These are phyloP conservation scores for Plasmodium fragile DNA, from an alignment of 169 alveolate genomes.

Conservation along the genomic window DNA sequence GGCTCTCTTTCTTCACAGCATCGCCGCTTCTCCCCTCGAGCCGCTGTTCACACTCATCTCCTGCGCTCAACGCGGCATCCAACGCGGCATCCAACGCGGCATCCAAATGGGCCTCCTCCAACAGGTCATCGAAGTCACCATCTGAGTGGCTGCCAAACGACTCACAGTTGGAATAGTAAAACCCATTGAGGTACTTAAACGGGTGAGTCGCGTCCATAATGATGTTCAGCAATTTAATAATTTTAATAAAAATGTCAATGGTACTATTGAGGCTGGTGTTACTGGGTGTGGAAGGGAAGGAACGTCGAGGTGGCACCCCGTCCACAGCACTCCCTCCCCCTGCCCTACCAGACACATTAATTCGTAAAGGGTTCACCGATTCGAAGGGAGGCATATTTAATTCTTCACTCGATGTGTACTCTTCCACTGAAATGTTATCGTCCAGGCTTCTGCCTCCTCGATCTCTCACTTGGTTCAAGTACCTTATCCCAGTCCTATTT, in stretches of 20 bases:
- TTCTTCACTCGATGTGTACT: conserved; percentile 34
- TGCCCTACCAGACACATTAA: conserved; percentile 2
- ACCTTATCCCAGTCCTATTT: neutral
- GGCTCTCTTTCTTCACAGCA: neutral
- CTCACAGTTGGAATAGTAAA: conserved; percentile 22
- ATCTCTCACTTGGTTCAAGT: neutral
- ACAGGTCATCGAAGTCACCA: neutral
- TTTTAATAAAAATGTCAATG: conserved; percentile 41
- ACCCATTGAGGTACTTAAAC: conserved; percentile 27
- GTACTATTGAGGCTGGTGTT: conserved; percentile 7
- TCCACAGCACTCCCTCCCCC: neutral
- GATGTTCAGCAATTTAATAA: conserved; percentile 35
- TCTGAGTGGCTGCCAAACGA: neutral
- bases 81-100: neutral
- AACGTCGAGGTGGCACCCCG: neutral
- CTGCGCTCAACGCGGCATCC: neutral
- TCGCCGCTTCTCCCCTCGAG: neutral
- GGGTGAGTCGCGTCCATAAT: conserved; percentile 30
- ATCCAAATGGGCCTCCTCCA: too few species aligned
- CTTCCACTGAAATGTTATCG: conserved; percentile 30
- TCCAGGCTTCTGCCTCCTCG: neutral
- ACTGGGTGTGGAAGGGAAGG: neutral
- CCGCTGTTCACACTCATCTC: neutral
- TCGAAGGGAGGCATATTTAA: neutral
- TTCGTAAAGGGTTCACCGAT: neutral